phyloP scores from a whole-genome alignment of 345 rosid genomes.

The Arabidopsis thaliana region DNA sequence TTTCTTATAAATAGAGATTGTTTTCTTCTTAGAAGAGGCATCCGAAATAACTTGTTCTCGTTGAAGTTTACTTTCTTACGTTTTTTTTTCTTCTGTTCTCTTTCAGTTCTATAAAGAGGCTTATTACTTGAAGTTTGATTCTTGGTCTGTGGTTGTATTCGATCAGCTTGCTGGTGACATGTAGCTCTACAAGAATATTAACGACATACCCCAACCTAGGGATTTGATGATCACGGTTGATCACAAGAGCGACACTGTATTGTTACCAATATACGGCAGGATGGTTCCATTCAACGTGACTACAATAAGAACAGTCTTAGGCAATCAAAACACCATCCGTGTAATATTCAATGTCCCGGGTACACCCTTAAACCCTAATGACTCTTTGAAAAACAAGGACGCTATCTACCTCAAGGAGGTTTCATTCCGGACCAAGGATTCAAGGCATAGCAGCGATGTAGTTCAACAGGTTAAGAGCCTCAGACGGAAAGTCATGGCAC shows the following conservation, averaged over 20 bases:
- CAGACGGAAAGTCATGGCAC: conserved; percentile 69
- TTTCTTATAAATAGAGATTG: too few relatives aligned
- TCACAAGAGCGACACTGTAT: conserved; percentile 86
- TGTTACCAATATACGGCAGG: conserved; percentile 83
- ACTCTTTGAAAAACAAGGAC: conserved; percentile 69
- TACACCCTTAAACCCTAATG: conserved; percentile 80
- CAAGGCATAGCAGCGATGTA: conserved; percentile 87
- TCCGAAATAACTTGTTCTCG: too few relatives aligned
- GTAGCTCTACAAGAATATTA: conserved; percentile 65
- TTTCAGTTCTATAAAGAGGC: too few relatives aligned
- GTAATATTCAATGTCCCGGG: conserved; percentile 87
- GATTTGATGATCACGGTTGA: conserved; percentile 83
- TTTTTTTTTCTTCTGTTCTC: too few relatives aligned
- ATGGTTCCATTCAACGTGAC: conserved; percentile 95
- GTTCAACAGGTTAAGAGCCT: conserved; percentile 82
- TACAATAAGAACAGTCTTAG: conserved; percentile 82
- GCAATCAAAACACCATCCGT: conserved; percentile 89
- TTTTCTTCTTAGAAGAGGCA: too few relatives aligned
- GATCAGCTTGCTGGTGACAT: too few relatives aligned
- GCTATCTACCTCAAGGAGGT: conserved; percentile 88
- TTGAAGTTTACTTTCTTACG: too few relatives aligned
- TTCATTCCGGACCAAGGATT: conserved; percentile 87
- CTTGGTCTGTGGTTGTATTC: too few relatives aligned
- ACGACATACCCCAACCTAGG: conserved; percentile 69
- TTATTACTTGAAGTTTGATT: too few relatives aligned